Base-by-base conservation (phyloP, 305 asterid genomes). In the Caryopteris hybrid region DNA sequence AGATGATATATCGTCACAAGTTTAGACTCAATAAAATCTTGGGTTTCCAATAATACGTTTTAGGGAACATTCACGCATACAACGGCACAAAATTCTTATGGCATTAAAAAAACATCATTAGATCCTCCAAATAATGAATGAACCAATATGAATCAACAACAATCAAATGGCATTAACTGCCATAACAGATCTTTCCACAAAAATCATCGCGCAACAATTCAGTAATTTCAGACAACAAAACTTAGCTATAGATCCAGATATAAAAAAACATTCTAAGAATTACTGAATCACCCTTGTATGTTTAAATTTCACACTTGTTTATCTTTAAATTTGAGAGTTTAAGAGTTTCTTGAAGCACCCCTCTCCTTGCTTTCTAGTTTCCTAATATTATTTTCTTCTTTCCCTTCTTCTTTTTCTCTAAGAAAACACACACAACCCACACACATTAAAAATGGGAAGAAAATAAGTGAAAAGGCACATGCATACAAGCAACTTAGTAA, bases 221-320 rank as follows among this genome's bases (percentile, higher is more conserved):
- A 63, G 14, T 56, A 14, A 23, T 61, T 21, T 36, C 47, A 76
- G 22, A 18, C 45, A 33, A 68, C 53, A 59, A 21, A 42, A 25
- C 25, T 34, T 38, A 58, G 73, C 11, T 54, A 64, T 50, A 62
- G 67, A 73, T 31, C 72, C 61, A 60, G 25, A 41, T 69, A 71
- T 50, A 12, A 3, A 6, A 5, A 4, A 9, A 33, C 38, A 39
- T 23, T 6, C 22, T 0, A 41, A 13, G n/a, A n/a, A n/a, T n/a
- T n/a, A n/a, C n/a, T n/a, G n/a, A n/a, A n/a, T n/a, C n/a, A n/a
- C n/a, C n/a, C n/a, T n/a, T n/a, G n/a, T n/a, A n/a, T n/a, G n/a
- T n/a, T n/a, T n/a, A n/a, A n/a, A n/a, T n/a, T 23, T n/a, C 79
- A 79, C 66, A 86, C 92, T 38, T 78, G 69, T 54, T 80, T 81